Evolutionary conservation across 352 stramenopile genomes (phyloP), one percentile per base, ranked within the genome.

Genomic region (Pythium graminicola): DNA sequence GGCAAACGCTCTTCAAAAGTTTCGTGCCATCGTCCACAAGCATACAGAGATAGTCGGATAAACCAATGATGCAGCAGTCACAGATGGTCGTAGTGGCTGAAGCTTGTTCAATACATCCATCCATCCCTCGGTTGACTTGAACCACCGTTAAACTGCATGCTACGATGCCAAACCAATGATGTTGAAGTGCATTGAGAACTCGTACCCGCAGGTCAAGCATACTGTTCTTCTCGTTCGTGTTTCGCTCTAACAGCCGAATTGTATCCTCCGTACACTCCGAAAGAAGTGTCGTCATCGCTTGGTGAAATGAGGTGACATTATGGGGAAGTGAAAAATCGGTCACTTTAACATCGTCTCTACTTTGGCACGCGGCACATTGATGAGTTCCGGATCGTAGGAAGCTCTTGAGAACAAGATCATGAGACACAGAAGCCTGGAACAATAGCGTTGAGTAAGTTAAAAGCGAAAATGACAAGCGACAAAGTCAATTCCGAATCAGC

Each of bases 1-100:
- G n/a, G n/a, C n/a, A n/a, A n/a, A n/a, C n/a, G n/a, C n/a, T n/a
- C n/a, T n/a, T n/a, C n/a, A n/a, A n/a, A n/a, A n/a, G n/a, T n/a
- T n/a, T n/a, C n/a, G n/a, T n/a, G n/a, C n/a, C n/a, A n/a, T n/a
- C n/a, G n/a, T n/a, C n/a, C n/a, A n/a, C n/a, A n/a, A n/a, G n/a
- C n/a, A n/a, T n/a, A n/a, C 9, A 95, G 70, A 0, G 87, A 90
- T 62, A 89, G 78, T 88, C 89, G 96, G 44, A 50, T 19, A 50
- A n/a, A 17, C 27, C 44, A 4, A 11, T 10, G 6, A 40, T 6
- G 28, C 28, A 40, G 44, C 44, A 50, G 8, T 17, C 17, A 40
- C 44, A 50, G 3, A 50, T 39, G 5, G 13, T 27, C n/a, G 46
- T n/a, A n/a, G n/a, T n/a, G n/a, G n/a, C n/a, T n/a, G n/a, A n/a